phyloP scores from a whole-genome alignment of 371 early-diverging fungal species.

The Mucor circinelloides region DNA sequence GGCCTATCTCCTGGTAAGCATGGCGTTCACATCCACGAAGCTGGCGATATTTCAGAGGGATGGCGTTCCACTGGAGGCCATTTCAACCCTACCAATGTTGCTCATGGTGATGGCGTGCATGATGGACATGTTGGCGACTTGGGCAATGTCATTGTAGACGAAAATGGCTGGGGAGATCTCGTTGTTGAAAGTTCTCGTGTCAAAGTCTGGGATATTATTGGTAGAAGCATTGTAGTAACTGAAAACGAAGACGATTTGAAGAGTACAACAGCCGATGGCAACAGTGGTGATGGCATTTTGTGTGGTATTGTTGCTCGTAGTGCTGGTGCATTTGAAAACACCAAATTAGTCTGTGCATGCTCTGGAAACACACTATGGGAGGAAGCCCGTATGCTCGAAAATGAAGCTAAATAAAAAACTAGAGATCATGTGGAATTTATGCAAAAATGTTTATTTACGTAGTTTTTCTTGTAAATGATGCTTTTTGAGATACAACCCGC shows the following conservation, averaged over 20 bases:
- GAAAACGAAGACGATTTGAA: conserved; percentile 53
- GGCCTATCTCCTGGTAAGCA: conserved; percentile 71
- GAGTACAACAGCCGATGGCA: conserved; percentile 50
- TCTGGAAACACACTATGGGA: conserved; percentile 88
- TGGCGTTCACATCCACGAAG: conserved; percentile 75
- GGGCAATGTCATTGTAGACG: conserved; percentile 69
- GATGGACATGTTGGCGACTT: conserved; percentile 68
- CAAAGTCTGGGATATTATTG: conserved; percentile 88
- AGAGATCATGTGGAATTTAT: neutral
- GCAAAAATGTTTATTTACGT: conserved; percentile 5
- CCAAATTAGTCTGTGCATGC: conserved; percentile 88
- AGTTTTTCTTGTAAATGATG: neutral
- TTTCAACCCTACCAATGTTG: conserved; percentile 57
- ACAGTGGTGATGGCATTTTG: conserved; percentile 68
- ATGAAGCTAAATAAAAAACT: conserved; percentile 2
- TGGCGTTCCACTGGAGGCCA: conserved; percentile 60
- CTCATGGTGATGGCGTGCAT: conserved; percentile 55
- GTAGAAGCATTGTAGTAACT: conserved; percentile 79
- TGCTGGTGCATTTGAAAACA: conserved; percentile 90
- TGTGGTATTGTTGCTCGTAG: conserved; percentile 88
- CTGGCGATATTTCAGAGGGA: conserved; percentile 77
- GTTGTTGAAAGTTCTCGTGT: conserved; percentile 71
- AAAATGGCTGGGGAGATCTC: conserved; percentile 77
- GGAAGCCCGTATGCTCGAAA: conserved; percentile 56
- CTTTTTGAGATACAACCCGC: neutral